phyloP scores from a whole-genome alignment of 805 yeast species.

The Metschnikowia kunwiensis region DNA sequence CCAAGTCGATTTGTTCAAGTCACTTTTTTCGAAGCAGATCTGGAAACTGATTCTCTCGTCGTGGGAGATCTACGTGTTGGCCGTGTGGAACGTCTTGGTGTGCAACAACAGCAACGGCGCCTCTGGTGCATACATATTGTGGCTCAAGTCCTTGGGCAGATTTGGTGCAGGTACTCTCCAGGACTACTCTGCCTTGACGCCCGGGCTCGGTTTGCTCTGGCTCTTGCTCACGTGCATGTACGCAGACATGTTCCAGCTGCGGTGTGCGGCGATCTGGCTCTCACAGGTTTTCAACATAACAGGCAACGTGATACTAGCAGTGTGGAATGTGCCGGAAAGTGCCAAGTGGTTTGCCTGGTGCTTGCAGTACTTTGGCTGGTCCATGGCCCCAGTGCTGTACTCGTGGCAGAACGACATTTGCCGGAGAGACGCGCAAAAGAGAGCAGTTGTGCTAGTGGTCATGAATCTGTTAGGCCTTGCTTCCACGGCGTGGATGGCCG shows the following conservation, averaged over 20 bases:
- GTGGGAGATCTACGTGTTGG: conserved; percentile 60
- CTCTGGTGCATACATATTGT: conserved; percentile 54
- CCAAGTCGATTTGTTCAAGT: conserved; percentile 13
- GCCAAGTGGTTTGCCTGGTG: conserved; percentile 67
- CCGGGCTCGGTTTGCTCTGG: conserved; percentile 44
- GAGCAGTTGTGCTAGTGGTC: conserved; percentile 55
- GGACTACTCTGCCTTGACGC: conserved; percentile 45
- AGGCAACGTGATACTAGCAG: conserved; percentile 53
- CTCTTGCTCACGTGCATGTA: conserved; percentile 32
- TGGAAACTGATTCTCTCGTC: conserved; percentile 54
- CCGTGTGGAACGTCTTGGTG: conserved; percentile 53
- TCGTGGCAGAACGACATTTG: conserved; percentile 57
- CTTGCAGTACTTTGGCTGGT: conserved; percentile 58
- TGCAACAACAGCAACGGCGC: conserved; percentile 60
- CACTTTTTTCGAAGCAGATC: conserved; percentile 22
- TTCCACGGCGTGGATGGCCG: conserved; percentile 49
- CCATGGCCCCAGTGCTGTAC: conserved; percentile 60
- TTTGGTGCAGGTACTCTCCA: conserved; percentile 31
- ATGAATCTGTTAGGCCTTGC: conserved; percentile 54
- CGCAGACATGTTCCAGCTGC: conserved; percentile 33
- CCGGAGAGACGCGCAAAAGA: conserved; percentile 54
- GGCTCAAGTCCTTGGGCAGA: conserved; percentile 43
- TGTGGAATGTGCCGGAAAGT: conserved; percentile 53
- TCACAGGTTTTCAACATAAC: conserved; percentile 53
- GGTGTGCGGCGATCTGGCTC: conserved; percentile 54